phyloP scores from a whole-genome alignment of 345 rosid genomes.

The Bretschneidera sinensis region DNA sequence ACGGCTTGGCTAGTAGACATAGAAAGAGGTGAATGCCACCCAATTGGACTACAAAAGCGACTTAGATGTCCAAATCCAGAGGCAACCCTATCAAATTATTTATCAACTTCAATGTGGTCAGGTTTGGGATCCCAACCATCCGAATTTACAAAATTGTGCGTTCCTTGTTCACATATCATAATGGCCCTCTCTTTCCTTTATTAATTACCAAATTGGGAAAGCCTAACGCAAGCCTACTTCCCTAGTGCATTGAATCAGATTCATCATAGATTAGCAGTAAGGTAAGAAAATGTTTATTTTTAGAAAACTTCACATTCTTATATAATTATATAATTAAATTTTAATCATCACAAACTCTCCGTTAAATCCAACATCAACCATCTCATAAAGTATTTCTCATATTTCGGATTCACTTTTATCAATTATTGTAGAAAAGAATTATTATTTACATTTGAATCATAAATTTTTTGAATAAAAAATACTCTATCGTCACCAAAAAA shows the following conservation, averaged over 20 bases:
- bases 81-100: slow-evolving; percentile 30
- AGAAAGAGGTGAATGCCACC: slow-evolving; percentile 36
- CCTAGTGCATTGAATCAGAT: not conserved
- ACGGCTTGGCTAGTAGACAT: slow-evolving; percentile 26
- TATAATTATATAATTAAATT: too few species aligned
- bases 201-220: slow-evolving; percentile 35
- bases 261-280: not conserved
- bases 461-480: too few species aligned
- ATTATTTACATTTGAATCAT: too few species aligned
- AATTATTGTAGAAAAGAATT: too few species aligned
- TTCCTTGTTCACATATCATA: not conserved
- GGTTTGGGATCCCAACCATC: slow-evolving; percentile 39
- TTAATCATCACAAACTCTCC: too few species aligned
- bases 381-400: too few species aligned
- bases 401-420: too few species aligned
- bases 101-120: slow-evolving; percentile 33
- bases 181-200: slow-evolving; percentile 15
- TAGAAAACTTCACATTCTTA: too few species aligned
- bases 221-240: slow-evolving; percentile 15
- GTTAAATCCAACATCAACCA: too few species aligned
- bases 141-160: slow-evolving; percentile 1
- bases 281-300: too few species aligned
- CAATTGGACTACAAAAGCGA: slow-evolving; percentile 41
- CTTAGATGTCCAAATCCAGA: slow-evolving; percentile 40
- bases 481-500: too few species aligned